phyloP scores from a whole-genome alignment of 495 filamentous ascomycete species.

The Aspergillus nanangensis region DNA sequence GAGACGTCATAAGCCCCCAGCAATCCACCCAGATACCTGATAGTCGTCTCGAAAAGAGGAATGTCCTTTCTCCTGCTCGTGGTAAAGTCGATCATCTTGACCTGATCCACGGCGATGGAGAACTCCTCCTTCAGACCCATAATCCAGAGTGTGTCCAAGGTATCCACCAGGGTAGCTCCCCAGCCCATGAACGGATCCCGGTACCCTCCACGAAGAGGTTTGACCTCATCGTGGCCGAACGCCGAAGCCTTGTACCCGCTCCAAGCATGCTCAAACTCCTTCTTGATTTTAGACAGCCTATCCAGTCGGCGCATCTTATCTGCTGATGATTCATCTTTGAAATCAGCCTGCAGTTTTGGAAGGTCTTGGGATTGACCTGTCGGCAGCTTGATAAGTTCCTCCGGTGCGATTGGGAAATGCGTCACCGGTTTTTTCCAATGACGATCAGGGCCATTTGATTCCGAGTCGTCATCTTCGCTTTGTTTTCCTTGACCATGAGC shows the following conservation, averaged over 20 bases:
- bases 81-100: conserved; percentile 86
- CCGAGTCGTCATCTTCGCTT: conserved; percentile 34
- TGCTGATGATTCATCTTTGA: conserved; percentile 57
- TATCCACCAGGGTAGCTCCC: conserved; percentile 91
- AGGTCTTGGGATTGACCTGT: conserved; percentile 63
- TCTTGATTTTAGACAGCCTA: conserved; percentile 59
- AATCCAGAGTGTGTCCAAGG: conserved; percentile 94
- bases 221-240: conserved; percentile 76
- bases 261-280: conserved; percentile 73
- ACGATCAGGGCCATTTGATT: conserved; percentile 28
- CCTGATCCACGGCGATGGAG: conserved; percentile 71
- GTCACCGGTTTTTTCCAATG: conserved; percentile 72
- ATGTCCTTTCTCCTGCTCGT: conserved; percentile 61
- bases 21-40: conserved; percentile 81
- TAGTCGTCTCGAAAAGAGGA: conserved; percentile 82
- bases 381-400: conserved; percentile 71
- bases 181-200: conserved; percentile 86
- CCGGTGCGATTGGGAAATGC: conserved; percentile 66
- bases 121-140: conserved; percentile 91
- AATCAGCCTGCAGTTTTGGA: conserved; percentile 70
- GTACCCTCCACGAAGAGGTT: conserved; percentile 56
- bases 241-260: conserved; percentile 66
- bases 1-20: conserved; percentile 79
- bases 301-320: conserved; percentile 58
- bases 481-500: conserved; percentile 41